phyloP scores from a whole-genome alignment of 1,139 yeast species.

The Geotrichum aggregatum region DNA sequence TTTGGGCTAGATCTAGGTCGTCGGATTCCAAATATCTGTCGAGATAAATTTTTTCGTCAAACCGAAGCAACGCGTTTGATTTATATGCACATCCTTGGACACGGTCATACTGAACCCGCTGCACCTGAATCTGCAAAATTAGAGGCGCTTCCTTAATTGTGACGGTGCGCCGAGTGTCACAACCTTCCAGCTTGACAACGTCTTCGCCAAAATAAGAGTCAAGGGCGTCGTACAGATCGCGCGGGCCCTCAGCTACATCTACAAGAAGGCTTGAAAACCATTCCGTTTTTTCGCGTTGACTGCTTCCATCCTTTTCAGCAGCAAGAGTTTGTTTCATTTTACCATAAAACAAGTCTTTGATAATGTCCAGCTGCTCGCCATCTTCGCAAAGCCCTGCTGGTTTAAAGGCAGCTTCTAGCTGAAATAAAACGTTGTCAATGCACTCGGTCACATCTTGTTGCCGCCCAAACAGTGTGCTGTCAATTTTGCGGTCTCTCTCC shows the following conservation, averaged over 20 bases:
- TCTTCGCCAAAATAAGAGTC: conserved; percentile 81
- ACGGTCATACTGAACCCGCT: conserved; percentile 85
- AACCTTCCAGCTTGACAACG: conserved; percentile 63
- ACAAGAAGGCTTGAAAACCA: conserved; percentile 77
- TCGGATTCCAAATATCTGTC: conserved; percentile 81
- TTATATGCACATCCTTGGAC: conserved; percentile 71
- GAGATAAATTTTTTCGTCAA: conserved; percentile 74
- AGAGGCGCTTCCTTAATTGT: conserved; percentile 74
- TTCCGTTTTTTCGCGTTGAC: conserved; percentile 60
- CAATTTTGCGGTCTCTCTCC: conserved; percentile 25
- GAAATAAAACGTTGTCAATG: conserved; percentile 89
- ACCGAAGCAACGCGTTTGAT: conserved; percentile 75
- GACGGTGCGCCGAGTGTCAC: conserved; percentile 60
- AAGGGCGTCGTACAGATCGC: conserved; percentile 84
- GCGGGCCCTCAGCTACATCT: conserved; percentile 82
- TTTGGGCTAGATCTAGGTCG: conserved; percentile 49
- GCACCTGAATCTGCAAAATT: conserved; percentile 84
- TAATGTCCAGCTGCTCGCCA: conserved; percentile 75
- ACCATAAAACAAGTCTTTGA: conserved; percentile 79
- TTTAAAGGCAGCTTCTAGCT: conserved; percentile 78
- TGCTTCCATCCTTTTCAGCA: conserved; percentile 34
- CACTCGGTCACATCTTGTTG: conserved; percentile 98
- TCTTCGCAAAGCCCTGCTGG: conserved; percentile 62
- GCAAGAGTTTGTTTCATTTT: conserved; percentile 54
- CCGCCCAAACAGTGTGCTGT: conserved; percentile 53